Conservation (phyloP, 2,329 filamentous ascomycete species). For the Claviceps fusiformis region DNA sequence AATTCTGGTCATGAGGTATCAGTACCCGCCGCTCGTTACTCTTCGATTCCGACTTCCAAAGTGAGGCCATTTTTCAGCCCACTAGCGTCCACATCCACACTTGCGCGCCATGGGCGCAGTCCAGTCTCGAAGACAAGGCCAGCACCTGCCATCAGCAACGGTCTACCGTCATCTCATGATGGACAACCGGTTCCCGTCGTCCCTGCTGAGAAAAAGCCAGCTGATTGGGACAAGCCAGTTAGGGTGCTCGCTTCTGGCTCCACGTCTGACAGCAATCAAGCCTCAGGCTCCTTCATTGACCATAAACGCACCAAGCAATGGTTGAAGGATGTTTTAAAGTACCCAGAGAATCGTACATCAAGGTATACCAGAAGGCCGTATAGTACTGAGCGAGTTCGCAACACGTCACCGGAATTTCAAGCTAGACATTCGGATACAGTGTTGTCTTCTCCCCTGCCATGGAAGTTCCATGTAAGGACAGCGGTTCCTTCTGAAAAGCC, state of each 20-base stretch:
- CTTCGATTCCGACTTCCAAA: slow-evolving; percentile 9
- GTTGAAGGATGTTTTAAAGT: slow-evolving; percentile 19
- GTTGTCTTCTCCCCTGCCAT: slow-evolving; percentile 6
- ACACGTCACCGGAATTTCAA: slow-evolving; percentile 5
- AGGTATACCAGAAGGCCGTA: slow-evolving; percentile 16
- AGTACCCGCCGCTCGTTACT: slow-evolving; percentile 5
- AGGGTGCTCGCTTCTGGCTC: background rate
- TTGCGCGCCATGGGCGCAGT: slow-evolving; percentile 2
- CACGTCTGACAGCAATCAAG: slow-evolving; percentile 11
- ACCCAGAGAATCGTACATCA: slow-evolving; percentile 13
- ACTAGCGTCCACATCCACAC: background rate
- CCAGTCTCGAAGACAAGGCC: slow-evolving; percentile 5
- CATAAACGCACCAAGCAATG: slow-evolving; percentile 21
- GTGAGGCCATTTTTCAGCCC: slow-evolving; percentile 7
- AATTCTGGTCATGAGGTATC: background rate
- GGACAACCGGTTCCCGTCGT: background rate
- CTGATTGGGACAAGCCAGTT: background rate
- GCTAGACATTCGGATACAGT: slow-evolving; percentile 13
- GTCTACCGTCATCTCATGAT: background rate
- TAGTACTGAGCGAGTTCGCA: slow-evolving; percentile 5
- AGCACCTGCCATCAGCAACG: background rate
- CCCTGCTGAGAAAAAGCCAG: background rate
- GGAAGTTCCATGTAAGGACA: slow-evolving; percentile 8
- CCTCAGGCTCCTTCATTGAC: slow-evolving; percentile 17
- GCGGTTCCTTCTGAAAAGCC: slow-evolving; percentile 10